phyloP scores from a whole-genome alignment of 2,329 filamentous ascomycete species.

The Colletotrichum australisinense region DNA sequence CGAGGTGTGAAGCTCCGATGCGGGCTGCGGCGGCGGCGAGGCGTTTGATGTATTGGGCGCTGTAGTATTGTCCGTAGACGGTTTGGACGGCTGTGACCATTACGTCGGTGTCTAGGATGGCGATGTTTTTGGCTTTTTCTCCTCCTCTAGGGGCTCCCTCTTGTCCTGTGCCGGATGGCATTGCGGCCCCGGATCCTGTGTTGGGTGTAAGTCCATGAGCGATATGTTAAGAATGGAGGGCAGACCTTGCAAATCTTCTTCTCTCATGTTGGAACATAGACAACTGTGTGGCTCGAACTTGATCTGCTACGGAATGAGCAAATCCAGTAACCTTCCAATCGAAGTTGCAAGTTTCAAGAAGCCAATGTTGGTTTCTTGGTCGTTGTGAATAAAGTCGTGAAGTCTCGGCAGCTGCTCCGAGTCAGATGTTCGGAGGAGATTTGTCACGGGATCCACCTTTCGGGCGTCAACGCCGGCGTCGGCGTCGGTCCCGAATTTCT shows the following conservation, averaged over 20 bases:
- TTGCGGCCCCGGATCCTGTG: background rate
- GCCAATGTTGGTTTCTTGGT: background rate
- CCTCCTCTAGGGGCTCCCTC: too few species aligned
- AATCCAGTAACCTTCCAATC: too few species aligned
- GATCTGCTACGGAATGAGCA: too few species aligned
- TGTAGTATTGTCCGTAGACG: slow-evolving; percentile 18
- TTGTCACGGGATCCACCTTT: slow-evolving; percentile 14
- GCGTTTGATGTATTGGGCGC: slow-evolving; percentile 20
- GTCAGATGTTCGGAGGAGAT: slow-evolving; percentile 7
- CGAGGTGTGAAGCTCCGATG: slow-evolving; percentile 15
- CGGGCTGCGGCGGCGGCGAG: background rate
- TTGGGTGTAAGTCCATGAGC: background rate
- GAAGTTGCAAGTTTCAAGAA: too few species aligned
- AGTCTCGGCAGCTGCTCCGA: slow-evolving; percentile 1
- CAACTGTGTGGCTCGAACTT: too few species aligned
- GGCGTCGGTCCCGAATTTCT: background rate
- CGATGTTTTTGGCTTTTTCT: background rate
- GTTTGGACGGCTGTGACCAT: slow-evolving; percentile 19
- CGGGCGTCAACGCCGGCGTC: slow-evolving; percentile 20
- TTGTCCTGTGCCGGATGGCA: too few species aligned
- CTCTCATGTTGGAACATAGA: background rate
- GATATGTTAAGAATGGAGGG: too few species aligned
- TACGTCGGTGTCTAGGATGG: slow-evolving; percentile 24
- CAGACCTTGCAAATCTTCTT: background rate
- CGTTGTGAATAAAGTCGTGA: too few species aligned